These are phyloP conservation scores for Aspergillus sp. DNA, from an alignment of 2,329 filamentous ascomycete species.

Conservation along the genomic window DNA sequence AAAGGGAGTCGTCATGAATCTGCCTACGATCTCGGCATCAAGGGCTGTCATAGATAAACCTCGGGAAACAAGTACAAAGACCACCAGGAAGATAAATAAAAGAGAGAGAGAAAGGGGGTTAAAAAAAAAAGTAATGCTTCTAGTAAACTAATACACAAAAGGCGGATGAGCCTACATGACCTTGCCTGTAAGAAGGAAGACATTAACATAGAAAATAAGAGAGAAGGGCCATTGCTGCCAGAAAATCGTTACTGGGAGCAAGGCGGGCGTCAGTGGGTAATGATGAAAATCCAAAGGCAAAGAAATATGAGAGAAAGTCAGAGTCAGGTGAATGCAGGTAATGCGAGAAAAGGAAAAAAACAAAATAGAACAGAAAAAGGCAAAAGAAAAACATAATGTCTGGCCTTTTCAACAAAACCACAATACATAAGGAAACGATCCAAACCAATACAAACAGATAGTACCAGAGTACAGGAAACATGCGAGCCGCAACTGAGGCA, in stretches of 20 bases:
- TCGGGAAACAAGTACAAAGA: too few species aligned
- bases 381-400: constrained; percentile 6
- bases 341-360: constrained; percentile 16
- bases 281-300: constrained; percentile 4
- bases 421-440: constrained; percentile 10
- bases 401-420: constrained; percentile 4
- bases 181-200: constrained; percentile 15
- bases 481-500: background rate
- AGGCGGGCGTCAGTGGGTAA: background rate
- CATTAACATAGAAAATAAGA: constrained; percentile 16
- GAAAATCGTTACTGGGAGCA: constrained; percentile 19
- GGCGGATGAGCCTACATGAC: constrained; percentile 12
- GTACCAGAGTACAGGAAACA: background rate
- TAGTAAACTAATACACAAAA: constrained; percentile 24
- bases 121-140: constrained; percentile 13
- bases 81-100: too few species aligned
- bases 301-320: constrained; percentile 11
- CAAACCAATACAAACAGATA: constrained; percentile 4
- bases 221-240: constrained; percentile 12
- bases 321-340: constrained; percentile 12
- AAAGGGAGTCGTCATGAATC: too few species aligned
- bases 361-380: constrained; percentile 1
- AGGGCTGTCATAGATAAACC: too few species aligned
- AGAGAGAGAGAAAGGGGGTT: too few species aligned
- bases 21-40: too few species aligned